These are phyloP conservation scores for Lithospermum erythrorhizon DNA, from an alignment of 257 asterid genomes.

Conservation along the genomic window DNA sequence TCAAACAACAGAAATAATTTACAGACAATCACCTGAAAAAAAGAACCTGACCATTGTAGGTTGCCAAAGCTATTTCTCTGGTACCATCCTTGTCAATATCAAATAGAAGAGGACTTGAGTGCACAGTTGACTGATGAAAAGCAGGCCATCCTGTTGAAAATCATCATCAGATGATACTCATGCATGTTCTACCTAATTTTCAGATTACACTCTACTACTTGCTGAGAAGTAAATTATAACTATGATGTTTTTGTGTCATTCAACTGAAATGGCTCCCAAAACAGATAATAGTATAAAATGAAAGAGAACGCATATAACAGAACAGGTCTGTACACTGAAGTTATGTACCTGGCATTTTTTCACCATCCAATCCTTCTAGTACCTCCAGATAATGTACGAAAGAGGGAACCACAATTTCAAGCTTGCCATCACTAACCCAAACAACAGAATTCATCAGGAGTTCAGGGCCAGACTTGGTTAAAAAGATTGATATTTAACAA, in stretches of 20 bases:
- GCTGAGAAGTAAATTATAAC: neutral
- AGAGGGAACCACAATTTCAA: conserved; percentile 88
- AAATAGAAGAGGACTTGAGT: conserved; percentile 85
- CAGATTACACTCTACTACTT: neutral
- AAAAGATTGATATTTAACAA: neutral
- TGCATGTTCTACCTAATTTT: conserved; percentile 1
- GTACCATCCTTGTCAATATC: conserved; percentile 99
- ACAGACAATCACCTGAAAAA: conserved; percentile 68
- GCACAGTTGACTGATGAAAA: conserved; percentile 95
- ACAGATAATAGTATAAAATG: neutral
- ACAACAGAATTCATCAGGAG: neutral
- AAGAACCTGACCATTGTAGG: conserved; percentile 92
- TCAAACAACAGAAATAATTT: neutral
- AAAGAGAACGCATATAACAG: conserved; percentile 3
- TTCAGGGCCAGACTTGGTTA: neutral
- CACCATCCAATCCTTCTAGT: conserved; percentile 98
- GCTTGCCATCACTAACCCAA: conserved; percentile 81
- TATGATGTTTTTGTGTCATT: neutral
- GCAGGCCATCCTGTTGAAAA: conserved; percentile 90
- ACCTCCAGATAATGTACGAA: conserved; percentile 98
- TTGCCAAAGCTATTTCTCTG: conserved; percentile 89
- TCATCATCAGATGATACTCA: conserved; percentile 5
- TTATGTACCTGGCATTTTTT: conserved; percentile 78
- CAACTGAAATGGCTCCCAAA: neutral
- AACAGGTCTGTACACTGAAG: neutral